phyloP scores from a whole-genome alignment of 129 eudicot species.

The Lactuca saligna region DNA sequence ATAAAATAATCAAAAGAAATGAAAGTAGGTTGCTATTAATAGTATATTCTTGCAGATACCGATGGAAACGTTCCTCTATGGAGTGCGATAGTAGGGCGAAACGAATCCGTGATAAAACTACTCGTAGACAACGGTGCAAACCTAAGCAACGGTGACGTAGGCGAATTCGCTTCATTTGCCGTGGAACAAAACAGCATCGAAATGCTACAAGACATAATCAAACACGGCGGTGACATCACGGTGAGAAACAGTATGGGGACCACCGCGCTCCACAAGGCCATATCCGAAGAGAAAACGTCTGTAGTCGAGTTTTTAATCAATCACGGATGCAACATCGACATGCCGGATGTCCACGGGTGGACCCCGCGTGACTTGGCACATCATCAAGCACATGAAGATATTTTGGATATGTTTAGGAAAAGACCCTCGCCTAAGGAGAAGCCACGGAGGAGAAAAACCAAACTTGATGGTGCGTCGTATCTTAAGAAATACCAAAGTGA shows the following conservation, averaged over 20 bases:
- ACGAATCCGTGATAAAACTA: conserved; percentile 48
- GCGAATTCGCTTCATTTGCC: conserved; percentile 58
- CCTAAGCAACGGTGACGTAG: conserved; percentile 60
- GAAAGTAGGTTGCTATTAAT: conserved; percentile 12
- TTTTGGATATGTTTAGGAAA: conserved; percentile 42
- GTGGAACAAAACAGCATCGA: conserved; percentile 62
- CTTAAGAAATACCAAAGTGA: conserved; percentile 60
- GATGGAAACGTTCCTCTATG: conserved; percentile 84
- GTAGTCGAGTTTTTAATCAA: conserved; percentile 62
- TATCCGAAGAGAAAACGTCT: conserved; percentile 54
- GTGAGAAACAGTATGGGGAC: conserved; percentile 45
- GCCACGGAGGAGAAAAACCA: conserved; percentile 12
- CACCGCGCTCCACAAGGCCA: conserved; percentile 84
- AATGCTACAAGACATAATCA: conserved; percentile 56
- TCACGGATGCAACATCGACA: conserved; percentile 69
- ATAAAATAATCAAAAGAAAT: neutral
- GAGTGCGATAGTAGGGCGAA: conserved; percentile 69
- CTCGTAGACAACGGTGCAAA: conserved; percentile 74
- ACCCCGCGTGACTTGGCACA: conserved; percentile 74
- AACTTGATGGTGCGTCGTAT: conserved; percentile 35
- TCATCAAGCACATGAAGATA: conserved; percentile 70
- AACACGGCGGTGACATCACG: conserved; percentile 64
- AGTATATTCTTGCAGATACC: conserved; percentile 42
- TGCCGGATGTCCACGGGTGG: conserved; percentile 77
- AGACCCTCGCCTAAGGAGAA: conserved; percentile 26